phyloP scores from a whole-genome alignment of 306 rosid genomes.

The Senna siamea region DNA sequence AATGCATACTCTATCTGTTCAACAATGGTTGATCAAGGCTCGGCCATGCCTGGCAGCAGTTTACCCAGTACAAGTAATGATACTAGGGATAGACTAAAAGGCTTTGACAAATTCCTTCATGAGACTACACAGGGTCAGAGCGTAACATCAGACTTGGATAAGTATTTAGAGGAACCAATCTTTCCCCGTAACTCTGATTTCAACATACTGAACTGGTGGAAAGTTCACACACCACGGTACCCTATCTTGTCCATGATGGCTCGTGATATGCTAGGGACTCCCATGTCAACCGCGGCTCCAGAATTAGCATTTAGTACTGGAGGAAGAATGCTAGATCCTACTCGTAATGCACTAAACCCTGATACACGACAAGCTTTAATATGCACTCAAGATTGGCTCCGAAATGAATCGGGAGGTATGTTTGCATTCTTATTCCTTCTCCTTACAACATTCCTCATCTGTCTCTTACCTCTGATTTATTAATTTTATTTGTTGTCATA shows the following conservation, averaged over 20 bases:
- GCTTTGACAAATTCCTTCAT: constrained; percentile 90
- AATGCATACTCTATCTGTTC: constrained; percentile 81
- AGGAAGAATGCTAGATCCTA: constrained; percentile 75
- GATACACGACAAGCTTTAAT: constrained; percentile 79
- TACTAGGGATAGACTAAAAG: constrained; percentile 82
- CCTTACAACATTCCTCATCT: constrained; percentile 11
- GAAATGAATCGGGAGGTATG: constrained; percentile 69
- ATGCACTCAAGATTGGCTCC: constrained; percentile 94
- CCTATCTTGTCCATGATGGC: constrained; percentile 98
- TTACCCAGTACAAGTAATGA: constrained; percentile 69
- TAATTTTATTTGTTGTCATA: not conserved
- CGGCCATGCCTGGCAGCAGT: constrained; percentile 83
- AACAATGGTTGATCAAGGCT: constrained; percentile 87
- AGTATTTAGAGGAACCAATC: constrained; percentile 91
- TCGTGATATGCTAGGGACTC: constrained; percentile 91
- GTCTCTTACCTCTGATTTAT: constrained; percentile 34
- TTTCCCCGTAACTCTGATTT: constrained; percentile 89
- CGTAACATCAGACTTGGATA: constrained; percentile 77
- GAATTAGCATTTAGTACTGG: constrained; percentile 67
- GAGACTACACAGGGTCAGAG: constrained; percentile 80
- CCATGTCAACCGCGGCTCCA: constrained; percentile 85
- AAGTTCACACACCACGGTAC: constrained; percentile 95
- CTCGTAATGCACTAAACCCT: constrained; percentile 63
- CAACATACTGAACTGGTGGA: constrained; percentile 93
- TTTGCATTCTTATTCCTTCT: constrained; percentile 5